Base-by-base conservation (phyloP, 768 basidiomycete species). In the Kwoniella dejecticola region DNA sequence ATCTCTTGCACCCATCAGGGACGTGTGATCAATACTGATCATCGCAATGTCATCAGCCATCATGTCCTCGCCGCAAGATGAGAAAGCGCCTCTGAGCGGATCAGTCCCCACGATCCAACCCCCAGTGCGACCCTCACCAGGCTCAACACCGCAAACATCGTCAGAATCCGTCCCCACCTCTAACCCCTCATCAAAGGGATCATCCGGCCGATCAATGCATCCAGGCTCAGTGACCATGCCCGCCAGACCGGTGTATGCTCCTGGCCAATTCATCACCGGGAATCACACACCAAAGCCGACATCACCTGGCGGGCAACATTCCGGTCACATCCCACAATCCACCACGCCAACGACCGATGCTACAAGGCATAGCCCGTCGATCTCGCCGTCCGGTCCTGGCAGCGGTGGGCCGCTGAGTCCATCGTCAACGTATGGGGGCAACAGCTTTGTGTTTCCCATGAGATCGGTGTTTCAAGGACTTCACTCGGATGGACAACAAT, bases 361-460 rank as follows among this genome's bases (percentile, higher is more conserved):
- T 17, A 7, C 48, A 0, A 27, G 49, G 27, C 27, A 60, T 29
- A 60, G 58, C 53, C 50, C 58, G 3, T 44, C 49, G 40, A 45
- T 60, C 30, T 45, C 49, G 12, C 49, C 47, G 10, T 60, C 50
- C 4, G 53, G 36, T 6, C 26, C 45, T 40, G 27, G 26, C 13
- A 50, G 48, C 19, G 30, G 17, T 23, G 61, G 61, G 12, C 61
- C 61, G 13, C 30, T 63, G 17, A 62, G 60, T 49, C 58, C 63
- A 19, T 49, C 57, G 27, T 46, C 57, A 0, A 50, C 26, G 27
- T 54, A 54, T 27, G 40, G 36, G 15, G 17, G 33, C 11, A 62
- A 59, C 40, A 58, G 55, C 26, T 67, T 67, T 41, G 52, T 67
- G 10, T 67, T 67, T 24, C 66, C 66, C 1, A 63, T 67, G 19